These are phyloP conservation scores for Fusarium gaditjirri DNA, from an alignment of 2,329 filamentous ascomycete genomes.

Conservation along the genomic window DNA sequence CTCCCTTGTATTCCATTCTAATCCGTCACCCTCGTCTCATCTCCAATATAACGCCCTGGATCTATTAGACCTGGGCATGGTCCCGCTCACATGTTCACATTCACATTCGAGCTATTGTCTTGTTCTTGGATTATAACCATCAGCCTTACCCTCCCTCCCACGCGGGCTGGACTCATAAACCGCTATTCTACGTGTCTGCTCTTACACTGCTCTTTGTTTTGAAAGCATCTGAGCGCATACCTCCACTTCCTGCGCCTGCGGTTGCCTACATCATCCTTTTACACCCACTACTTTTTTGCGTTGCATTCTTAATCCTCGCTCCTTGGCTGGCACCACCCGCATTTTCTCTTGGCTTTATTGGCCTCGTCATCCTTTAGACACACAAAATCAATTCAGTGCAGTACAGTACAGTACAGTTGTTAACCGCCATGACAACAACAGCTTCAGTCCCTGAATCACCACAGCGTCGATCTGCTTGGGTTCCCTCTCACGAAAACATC, in stretches of 20 bases:
- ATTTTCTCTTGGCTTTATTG: constrained; percentile 36
- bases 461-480: constrained; percentile 41
- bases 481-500: constrained; percentile 43
- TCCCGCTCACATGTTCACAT: constrained; percentile 22
- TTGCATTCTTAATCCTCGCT: constrained; percentile 25
- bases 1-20: constrained; percentile 15
- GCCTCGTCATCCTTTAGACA: constrained; percentile 30
- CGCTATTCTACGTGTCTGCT: constrained; percentile 1
- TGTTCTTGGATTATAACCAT: constrained; percentile 29
- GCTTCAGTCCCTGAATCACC: constrained; percentile 24
- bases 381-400: not conserved
- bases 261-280: constrained; percentile 9
- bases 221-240: constrained; percentile 13
- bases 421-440: constrained; percentile 41
- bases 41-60: constrained; percentile 27
- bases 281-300: constrained; percentile 15
- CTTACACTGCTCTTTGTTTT: constrained; percentile 21
- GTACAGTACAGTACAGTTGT: constrained; percentile 24
- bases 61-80: constrained; percentile 17
- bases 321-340: constrained; percentile 36
- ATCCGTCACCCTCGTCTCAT: constrained; percentile 6
- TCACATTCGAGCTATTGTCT: constrained; percentile 9
- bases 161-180: constrained; percentile 4
- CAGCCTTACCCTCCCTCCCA: constrained; percentile 17
- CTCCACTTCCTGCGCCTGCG: not conserved